Conservation (phyloP, 768 basidiomycete species). For the Phlegmacium glaucopus region DNA sequence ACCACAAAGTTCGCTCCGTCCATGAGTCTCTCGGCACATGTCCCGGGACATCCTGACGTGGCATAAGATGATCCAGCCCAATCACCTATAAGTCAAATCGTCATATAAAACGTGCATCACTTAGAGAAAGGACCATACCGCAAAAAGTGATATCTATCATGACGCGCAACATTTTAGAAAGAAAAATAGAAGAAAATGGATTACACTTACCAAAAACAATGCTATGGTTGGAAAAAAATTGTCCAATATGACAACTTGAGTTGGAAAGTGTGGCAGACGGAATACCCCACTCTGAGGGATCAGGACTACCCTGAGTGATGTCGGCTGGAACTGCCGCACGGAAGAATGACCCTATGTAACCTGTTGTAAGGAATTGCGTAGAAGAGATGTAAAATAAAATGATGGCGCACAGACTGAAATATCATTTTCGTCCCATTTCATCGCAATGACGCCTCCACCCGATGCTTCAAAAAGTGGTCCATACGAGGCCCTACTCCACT, state of each 20-base stretch:
- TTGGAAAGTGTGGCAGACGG: constrained; percentile 65
- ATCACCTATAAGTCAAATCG: constrained; percentile 44
- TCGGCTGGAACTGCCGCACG: constrained; percentile 73
- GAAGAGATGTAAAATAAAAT: neutral
- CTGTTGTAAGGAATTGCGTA: constrained; percentile 30
- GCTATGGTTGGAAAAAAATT: constrained; percentile 65
- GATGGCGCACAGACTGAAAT: constrained; percentile 69
- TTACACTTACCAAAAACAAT: constrained; percentile 69
- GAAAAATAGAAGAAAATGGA: neutral
- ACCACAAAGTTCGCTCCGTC: constrained; percentile 72
- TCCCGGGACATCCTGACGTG: constrained; percentile 68
- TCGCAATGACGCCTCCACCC: constrained; percentile 82
- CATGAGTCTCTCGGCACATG: constrained; percentile 57
- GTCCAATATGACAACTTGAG: constrained; percentile 51
- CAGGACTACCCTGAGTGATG: constrained; percentile 55
- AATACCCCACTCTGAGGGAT: constrained; percentile 65
- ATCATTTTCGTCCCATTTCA: constrained; percentile 83
- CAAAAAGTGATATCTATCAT: constrained; percentile 80
- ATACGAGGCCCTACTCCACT: constrained; percentile 81
- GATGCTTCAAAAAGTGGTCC: constrained; percentile 77
- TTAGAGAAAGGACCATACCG: constrained; percentile 38
- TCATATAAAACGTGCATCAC: neutral
- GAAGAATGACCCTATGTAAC: constrained; percentile 73
- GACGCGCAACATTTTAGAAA: neutral
- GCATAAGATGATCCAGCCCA: constrained; percentile 84